Percentiles rank a stretch among this genome's conserved stretches.
Evolutionary conservation across 2,329 filamentous ascomycete genomes (phyloP).

Genomic region (Grosmannia huntii): DNA sequence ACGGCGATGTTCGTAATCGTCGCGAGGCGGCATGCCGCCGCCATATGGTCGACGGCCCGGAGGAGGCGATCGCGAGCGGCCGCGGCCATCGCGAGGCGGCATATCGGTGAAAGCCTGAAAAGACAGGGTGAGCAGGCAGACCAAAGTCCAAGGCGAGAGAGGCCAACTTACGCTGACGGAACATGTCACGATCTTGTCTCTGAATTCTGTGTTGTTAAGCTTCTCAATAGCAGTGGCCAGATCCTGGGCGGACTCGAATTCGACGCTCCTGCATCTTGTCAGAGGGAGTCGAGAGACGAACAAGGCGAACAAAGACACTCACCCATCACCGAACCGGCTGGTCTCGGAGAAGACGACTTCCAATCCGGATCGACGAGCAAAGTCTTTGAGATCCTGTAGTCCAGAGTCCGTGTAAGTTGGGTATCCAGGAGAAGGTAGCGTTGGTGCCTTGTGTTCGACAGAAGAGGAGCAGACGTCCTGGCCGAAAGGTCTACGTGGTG

Average conservation of each 20-base stretch:
- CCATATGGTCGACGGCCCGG: constrained; percentile 49
- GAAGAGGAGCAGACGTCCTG: neutral
- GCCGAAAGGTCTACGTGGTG: neutral
- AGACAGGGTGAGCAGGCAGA: neutral
- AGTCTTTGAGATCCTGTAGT: constrained; percentile 97
- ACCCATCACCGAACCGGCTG: constrained; percentile 77
- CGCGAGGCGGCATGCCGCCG: constrained; percentile 47
- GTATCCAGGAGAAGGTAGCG: constrained; percentile 29
- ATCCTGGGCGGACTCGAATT: constrained; percentile 89
- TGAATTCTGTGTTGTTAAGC: constrained; percentile 86
- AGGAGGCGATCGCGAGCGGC: constrained; percentile 66
- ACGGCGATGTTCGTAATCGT: constrained; percentile 77
- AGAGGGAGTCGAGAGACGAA: neutral
- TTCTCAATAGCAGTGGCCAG: constrained; percentile 88
- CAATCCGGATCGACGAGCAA: constrained; percentile 89
- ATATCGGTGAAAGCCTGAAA: constrained; percentile 66
- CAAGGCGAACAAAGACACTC: constrained; percentile 44
- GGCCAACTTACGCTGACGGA: constrained; percentile 61
- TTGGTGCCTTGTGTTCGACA: neutral
- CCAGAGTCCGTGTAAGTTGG: constrained; percentile 66
- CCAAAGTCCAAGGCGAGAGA: constrained; percentile 9
- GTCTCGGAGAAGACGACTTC: constrained; percentile 98
- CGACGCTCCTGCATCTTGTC: constrained; percentile 61
- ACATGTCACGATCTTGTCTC: constrained; percentile 76
- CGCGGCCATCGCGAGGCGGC: constrained; percentile 53